Base-by-base conservation (phyloP, 148 eudicot species). In the Fagopyrum homotropicum region DNA sequence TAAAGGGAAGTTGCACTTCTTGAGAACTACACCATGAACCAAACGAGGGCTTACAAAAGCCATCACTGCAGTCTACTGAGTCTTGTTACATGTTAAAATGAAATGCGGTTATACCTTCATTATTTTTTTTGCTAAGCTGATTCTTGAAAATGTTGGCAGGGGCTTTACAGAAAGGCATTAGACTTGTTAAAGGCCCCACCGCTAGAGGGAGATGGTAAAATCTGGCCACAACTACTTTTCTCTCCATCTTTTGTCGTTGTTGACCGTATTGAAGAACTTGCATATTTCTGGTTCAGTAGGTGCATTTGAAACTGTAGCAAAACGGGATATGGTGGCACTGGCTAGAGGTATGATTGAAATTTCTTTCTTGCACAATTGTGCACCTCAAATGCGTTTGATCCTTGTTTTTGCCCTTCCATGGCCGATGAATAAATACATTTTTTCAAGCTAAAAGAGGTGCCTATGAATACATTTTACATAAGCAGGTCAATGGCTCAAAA, bases 131-230 rank as follows among this genome's bases (percentile, higher is more conserved):
- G 46, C 70, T 64, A 40, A 40, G 70, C 46, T 64, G 46, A 35
- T 35, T 45, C 40, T 12, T 7, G 12, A 12, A 66, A 12, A 46
- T 15, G 64, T 72, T 26, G 63, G 29, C 84, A 95, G 98, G 98
- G 97, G 70, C 91, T 95, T 59, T 95, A 87, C 80, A 89, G 98
- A 77, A 92, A 77, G 85, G 96, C 96, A 26, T 63, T 90, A 72
- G 92, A 90, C 66, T 76, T 95, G 82, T 89, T 92, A n/a, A 95
- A 89, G 84, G 97, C 93, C 82, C 93, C 97, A 47, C 80, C 93
- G 17, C 64, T 91, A 81, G 88, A 86, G 52, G 72, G 69, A 50
- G 84, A 82, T 74, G 97, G 96, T 94, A 82, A 4, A 69, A 22
- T 57, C 54, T 57, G 10, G 47, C 17, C 11, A 40, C 14, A 57